Evolutionary conservation across 2,329 filamentous ascomycete species (phyloP).

Genomic region (Chrysoporthe cubensis): DNA sequence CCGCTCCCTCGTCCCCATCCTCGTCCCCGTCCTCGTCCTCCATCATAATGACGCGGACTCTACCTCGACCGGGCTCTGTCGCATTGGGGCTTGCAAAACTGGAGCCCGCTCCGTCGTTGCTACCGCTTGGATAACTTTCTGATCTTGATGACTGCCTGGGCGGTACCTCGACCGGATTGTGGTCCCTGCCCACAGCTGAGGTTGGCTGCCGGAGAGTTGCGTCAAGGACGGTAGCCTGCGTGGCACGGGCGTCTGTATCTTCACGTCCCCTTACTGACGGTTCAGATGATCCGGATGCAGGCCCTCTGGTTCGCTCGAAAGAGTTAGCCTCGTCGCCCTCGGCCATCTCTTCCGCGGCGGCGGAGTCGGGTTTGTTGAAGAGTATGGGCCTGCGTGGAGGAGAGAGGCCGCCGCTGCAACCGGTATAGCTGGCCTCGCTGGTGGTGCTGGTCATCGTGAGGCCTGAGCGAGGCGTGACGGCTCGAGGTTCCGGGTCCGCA

Average conservation of each 20-base stretch:
- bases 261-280: conserved; percentile 4
- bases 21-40: conserved; percentile 11
- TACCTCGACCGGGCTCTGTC: neutral
- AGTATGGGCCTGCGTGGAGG: conserved; percentile 17
- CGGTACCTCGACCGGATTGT: conserved; percentile 8
- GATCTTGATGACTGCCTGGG: conserved; percentile 21
- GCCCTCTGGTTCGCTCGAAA: neutral
- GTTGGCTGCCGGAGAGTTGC: conserved; percentile 1
- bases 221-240: neutral
- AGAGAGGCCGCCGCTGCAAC: conserved; percentile 20
- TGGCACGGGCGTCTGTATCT: conserved; percentile 7
- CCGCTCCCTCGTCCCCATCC: neutral
- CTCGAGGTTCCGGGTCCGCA: conserved; percentile 10
- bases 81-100: neutral
- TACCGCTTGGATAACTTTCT: neutral
- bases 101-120: neutral
- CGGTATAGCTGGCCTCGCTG: conserved; percentile 20
- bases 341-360: conserved; percentile 2
- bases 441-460: conserved; percentile 12
- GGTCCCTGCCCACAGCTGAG: neutral
- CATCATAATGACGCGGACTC: conserved; percentile 14
- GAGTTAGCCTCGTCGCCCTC: neutral
- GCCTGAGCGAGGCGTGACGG: conserved; percentile 9
- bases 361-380: conserved; percentile 1
- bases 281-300: neutral